Conservation (phyloP, 2,329 filamentous ascomycete species). For the Septoria linicola region DNA sequence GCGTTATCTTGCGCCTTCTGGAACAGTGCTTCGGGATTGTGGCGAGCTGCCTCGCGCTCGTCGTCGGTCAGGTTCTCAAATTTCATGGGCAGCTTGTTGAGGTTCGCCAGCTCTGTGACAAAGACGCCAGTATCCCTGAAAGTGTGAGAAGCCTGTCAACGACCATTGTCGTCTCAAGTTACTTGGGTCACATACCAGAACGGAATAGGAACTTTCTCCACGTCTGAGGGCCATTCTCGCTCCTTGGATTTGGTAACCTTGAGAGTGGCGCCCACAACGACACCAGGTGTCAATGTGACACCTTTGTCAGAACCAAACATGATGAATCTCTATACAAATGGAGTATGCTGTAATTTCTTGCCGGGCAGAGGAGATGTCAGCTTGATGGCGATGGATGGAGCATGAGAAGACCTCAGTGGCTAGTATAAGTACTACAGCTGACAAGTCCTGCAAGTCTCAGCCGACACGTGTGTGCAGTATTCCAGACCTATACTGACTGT, state of each 20-base stretch:
- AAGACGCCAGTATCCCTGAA: constrained; percentile 22
- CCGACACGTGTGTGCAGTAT: not conserved
- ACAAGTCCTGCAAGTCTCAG: not conserved
- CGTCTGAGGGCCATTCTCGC: constrained; percentile 19
- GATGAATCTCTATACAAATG: not conserved
- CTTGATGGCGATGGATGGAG: no score
- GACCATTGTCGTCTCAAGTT: no score
- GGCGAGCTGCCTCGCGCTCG: constrained; percentile 15
- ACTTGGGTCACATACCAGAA: constrained; percentile 9
- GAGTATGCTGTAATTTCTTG: not conserved
- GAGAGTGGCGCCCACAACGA: constrained; percentile 9
- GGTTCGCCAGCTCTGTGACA: constrained; percentile 20
- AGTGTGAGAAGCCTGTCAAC: no score
- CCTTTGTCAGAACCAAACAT: not conserved
- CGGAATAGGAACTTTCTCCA: constrained; percentile 18
- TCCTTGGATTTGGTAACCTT: constrained; percentile 5
- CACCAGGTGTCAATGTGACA: constrained; percentile 7
- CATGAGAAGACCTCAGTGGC: no score
- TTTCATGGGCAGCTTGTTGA: constrained; percentile 13
- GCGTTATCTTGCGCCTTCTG: constrained; percentile 16
- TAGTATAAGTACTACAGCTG: constrained; percentile 1
- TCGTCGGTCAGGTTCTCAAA: constrained; percentile 18
- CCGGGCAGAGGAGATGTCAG: no score
- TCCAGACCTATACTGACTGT: constrained; percentile 1
- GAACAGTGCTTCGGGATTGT: constrained; percentile 24